Conservation (phyloP, 2,329 filamentous ascomycete species). For the Aschersonia sp. region DNA sequence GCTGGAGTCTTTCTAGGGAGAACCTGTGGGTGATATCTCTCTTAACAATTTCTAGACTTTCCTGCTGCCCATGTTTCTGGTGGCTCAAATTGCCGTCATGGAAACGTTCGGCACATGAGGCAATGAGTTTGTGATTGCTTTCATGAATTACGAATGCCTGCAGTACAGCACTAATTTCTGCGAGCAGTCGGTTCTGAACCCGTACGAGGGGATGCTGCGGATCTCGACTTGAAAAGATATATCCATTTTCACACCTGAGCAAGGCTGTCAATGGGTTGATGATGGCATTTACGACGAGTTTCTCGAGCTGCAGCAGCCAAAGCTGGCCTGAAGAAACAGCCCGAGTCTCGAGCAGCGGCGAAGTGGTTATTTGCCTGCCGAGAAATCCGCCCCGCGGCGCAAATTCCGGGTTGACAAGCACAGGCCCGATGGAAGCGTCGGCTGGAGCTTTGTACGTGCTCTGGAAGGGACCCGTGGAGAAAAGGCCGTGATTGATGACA, state of each 20-base stretch:
- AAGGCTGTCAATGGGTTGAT: conserved; percentile 79
- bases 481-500: conserved; percentile 42
- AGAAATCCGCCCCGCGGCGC: conserved; percentile 19
- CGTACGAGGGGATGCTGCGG: conserved; percentile 30
- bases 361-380: conserved; percentile 23
- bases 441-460: conserved; percentile 38
- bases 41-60: not conserved
- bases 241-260: conserved; percentile 64
- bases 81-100: not conserved
- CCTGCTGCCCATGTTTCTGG: not conserved
- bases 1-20: conserved; percentile 23
- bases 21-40: conserved; percentile 17
- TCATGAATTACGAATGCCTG: conserved; percentile 50
- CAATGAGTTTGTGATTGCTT: conserved; percentile 13
- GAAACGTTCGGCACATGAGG: not conserved
- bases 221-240: conserved; percentile 35
- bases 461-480: conserved; percentile 31
- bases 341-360: conserved; percentile 27
- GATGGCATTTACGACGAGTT: conserved; percentile 65
- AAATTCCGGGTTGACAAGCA: conserved; percentile 16
- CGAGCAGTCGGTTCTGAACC: conserved; percentile 53
- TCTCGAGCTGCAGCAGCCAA: conserved; percentile 62
- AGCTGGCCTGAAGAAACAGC: conserved; percentile 27
- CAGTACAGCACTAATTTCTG: conserved; percentile 64
- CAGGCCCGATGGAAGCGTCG: conserved; percentile 30